Base-by-base conservation (phyloP, 1,139 yeast species). In the Chernovozyma aurita region DNA sequence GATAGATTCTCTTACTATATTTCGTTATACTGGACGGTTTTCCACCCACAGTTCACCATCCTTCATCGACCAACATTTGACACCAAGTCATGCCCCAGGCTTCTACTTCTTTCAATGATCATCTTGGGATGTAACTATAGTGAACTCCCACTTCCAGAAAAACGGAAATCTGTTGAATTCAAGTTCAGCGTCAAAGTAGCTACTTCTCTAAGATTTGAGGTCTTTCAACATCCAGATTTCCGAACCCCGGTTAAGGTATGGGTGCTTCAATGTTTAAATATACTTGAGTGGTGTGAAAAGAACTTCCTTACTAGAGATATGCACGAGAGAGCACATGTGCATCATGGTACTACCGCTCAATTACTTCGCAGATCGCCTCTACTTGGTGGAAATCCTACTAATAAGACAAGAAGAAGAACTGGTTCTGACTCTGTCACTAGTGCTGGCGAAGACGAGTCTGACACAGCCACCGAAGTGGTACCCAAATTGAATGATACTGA, bases 261-360 rank as follows among this genome's bases (percentile, higher is more conserved):
- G 83, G 73, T 83, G 2, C 64, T 83, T 32, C 92, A 83, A 49
- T 67, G 83, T 33, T 61, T 84, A 34, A 61, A 80, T 36, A 50
- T 84, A 37, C 55, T 84, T 25, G 90, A 83, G 50, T 71, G 76
- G 50, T 78, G 73, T 48, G 95, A 85, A 49, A 81, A 84, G 53
- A 70, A 80, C 34, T 74, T 80, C 46, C 59, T 80, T 33, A 61
- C 73, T 42, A 61, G 85, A 42, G 61, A 63, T 26, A 59, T 81
- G 47, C 94, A 85, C 50, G 94, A 84, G 52, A 56, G 95, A 32
- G 85, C 85, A 0, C 85, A 79, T 50, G 63, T 85, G 9, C 92
- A 85, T 49, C 88, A 84, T 50, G 92, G 88, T 1, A 75, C 88
- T 0, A 78, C 85, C 0, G 77, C 83, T 16, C 94, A 85, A 54